Evolutionary conservation across 352 stramenopile species (phyloP), one percentile per base, ranked within the genome.

Genomic region (Globisporangium iwayamae): DNA sequence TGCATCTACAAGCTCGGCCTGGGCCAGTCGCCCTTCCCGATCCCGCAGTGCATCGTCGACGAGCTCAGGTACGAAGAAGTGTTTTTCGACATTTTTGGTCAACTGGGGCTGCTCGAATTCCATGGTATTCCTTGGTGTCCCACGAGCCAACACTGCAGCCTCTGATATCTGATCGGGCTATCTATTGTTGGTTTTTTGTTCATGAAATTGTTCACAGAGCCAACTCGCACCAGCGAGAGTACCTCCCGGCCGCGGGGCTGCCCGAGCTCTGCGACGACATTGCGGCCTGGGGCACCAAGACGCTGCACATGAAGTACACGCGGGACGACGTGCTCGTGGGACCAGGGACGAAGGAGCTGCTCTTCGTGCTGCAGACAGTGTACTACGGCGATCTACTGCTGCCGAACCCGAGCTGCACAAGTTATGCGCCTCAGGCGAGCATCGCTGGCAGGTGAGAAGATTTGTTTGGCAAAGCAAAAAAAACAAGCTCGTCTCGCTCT

Each of bases 291-390:
- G 86, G 78, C 0, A 73, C 82, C 0, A 63, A 78, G 58, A 73
- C 71, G 14, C 60, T 94, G 14, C 70, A 87, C 39, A 61, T 93
- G 7, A 63, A 79, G 0, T 94, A 89, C 73, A 83, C 79, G 4
- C 71, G 73, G 22, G 84, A 96, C 47, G 85, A 94, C 63, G 83
- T 96, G 20, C 75, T 96, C 30, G 80, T 96, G 3, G 87, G 87
- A 5, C 87, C 87, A n/a, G 87, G 87, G n/a, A 94, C 85, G 0
- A 96, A 96, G 60, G 87, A 96, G 63, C 71, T 96, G 11, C 67
- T 96, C 4, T 96, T 94, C 53, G 84, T 96, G n/a, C 71, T 96
- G 22, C 87, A 96, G 67, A 94, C 83, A 0, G 85, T 94, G 36
- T 94, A 94, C 55, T 94, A 96, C 67, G 87, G 85, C 45, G 87